Evolutionary conservation across 2,329 filamentous ascomycete genomes (phyloP).

Genomic region (Elsinoe perseae): DNA sequence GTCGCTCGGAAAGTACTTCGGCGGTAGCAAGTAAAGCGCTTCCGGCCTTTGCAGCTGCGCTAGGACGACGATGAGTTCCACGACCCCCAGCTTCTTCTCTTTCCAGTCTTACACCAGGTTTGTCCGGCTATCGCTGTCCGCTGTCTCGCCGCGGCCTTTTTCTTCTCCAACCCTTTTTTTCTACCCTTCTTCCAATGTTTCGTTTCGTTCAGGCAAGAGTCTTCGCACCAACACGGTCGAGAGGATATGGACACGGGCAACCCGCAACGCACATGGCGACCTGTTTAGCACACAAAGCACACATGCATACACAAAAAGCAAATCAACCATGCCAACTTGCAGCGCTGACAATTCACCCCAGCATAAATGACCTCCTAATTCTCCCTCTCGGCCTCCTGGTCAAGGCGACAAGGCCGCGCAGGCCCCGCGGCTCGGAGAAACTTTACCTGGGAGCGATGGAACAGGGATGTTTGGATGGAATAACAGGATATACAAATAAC

Average conservation of each 20-base stretch:
- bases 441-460: not conserved
- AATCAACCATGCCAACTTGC: not conserved
- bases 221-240: not conserved
- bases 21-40: not conserved
- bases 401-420: not conserved
- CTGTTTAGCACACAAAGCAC: not conserved
- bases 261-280: not conserved
- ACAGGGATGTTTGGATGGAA: not conserved
- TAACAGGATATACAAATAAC: not conserved
- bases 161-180: not conserved
- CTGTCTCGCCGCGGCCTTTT: not conserved
- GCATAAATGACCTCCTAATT: too few species aligned
- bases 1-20: not conserved
- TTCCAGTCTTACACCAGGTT: not conserved
- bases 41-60: not conserved
- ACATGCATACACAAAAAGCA: not conserved
- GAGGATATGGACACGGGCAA: not conserved
- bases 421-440: not conserved
- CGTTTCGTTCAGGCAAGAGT: not conserved
- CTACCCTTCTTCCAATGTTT: not conserved
- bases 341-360: not conserved
- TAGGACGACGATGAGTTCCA: not conserved
- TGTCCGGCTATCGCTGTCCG: not conserved
- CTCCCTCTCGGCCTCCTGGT: not conserved
- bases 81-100: not conserved